Conservation (phyloP, 768 basidiomycete genomes). For the Steccherinum ochraceum region DNA sequence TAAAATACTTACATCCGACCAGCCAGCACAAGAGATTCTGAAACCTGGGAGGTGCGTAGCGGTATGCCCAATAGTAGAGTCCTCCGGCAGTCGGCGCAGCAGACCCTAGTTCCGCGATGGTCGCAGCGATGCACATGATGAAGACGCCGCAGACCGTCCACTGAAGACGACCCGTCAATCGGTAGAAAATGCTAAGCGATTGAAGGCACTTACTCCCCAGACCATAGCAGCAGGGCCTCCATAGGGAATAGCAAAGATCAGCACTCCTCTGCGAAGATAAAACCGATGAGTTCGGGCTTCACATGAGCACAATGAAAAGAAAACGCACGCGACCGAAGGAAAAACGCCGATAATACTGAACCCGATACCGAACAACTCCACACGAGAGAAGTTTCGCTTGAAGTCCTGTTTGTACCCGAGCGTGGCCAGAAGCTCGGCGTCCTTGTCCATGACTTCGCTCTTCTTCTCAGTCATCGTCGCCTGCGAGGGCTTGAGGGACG, state of each 20-base stretch:
- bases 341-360: conserved; percentile 69
- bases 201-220: conserved; percentile 49
- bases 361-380: conserved; percentile 62
- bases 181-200: background rate
- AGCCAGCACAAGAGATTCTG: conserved; percentile 32
- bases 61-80: conserved; percentile 32
- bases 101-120: conserved; percentile 30
- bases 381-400: conserved; percentile 19
- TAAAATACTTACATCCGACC: conserved; percentile 27
- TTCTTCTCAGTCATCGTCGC: too few relatives aligned
- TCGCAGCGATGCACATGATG: conserved; percentile 26
- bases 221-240: conserved; percentile 68
- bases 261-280: conserved; percentile 29
- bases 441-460: too few relatives aligned
- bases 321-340: conserved; percentile 52
- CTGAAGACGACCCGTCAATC: conserved; percentile 17
- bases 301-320: too few relatives aligned
- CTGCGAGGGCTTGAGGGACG: too few relatives aligned
- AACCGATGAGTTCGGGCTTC: too few relatives aligned
- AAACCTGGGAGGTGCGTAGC: conserved; percentile 24
- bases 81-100: conserved; percentile 31
- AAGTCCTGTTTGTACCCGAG: conserved; percentile 51
- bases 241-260: conserved; percentile 54
- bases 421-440: conserved; percentile 34
- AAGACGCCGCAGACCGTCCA: conserved; percentile 29